Conservation (phyloP, 208 protist species). For the Trypanosoma cruzi region DNA sequence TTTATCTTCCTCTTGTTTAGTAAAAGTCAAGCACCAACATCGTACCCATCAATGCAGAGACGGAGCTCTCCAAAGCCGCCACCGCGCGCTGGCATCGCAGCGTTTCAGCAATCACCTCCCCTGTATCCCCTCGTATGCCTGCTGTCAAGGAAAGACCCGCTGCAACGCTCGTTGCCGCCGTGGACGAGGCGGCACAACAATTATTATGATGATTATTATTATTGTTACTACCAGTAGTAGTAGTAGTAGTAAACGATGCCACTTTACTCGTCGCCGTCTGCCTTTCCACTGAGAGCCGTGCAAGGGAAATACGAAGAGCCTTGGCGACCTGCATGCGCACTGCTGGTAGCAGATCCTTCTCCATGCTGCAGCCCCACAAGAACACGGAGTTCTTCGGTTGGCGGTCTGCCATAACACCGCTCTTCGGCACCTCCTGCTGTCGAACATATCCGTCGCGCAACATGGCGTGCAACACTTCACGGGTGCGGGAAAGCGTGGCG, state of each 20-base stretch:
- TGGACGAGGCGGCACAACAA: no score
- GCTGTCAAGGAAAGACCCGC: conserved; percentile 15
- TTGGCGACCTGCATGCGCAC: conserved; percentile 56
- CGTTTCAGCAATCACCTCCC: background rate
- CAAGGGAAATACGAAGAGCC: conserved; percentile 40
- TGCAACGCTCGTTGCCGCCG: no score
- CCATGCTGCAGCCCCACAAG: conserved; percentile 55
- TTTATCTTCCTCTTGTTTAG: no score
- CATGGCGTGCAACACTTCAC: conserved; percentile 78
- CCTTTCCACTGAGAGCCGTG: conserved; percentile 36
- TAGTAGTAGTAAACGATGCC: conserved; percentile 4
- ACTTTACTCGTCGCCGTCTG: background rate
- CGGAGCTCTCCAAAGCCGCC: conserved; percentile 64
- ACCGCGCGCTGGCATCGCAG: conserved; percentile 29
- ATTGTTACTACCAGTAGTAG: no score
- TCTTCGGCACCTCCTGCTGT: conserved; percentile 74
- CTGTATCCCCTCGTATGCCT: background rate
- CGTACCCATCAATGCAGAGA: conserved; percentile 64
- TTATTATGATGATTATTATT: no score
- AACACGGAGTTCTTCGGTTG: conserved; percentile 60
- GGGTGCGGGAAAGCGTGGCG: conserved; percentile 56
- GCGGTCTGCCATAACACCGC: conserved; percentile 47
- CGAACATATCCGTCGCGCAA: conserved; percentile 69
- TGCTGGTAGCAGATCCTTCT: conserved; percentile 40
- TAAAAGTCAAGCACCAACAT: conserved; percentile 74